Evolutionary conservation across 495 filamentous ascomycete species (phyloP).

Genomic region (Trichoderma erinaceum): DNA sequence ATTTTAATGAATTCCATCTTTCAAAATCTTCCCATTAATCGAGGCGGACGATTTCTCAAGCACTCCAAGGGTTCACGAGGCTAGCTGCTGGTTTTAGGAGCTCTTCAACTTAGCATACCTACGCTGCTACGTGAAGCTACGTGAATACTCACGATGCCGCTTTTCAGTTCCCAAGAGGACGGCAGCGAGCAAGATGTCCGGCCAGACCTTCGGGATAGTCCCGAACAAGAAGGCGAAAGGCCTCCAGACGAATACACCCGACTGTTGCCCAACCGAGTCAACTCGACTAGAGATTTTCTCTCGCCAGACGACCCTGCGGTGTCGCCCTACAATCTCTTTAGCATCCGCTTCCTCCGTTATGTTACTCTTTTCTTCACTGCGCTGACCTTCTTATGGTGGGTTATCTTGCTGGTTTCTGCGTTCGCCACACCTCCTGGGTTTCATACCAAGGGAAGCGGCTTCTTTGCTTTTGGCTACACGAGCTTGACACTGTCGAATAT

Average conservation of each 20-base stretch:
- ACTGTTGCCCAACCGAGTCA: constrained; percentile 55
- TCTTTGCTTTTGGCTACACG: constrained; percentile 77
- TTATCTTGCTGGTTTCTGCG: constrained; percentile 71
- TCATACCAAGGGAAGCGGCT: constrained; percentile 80
- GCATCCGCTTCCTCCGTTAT: constrained; percentile 69
- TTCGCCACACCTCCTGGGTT: constrained; percentile 86
- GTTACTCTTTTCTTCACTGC: constrained; percentile 64
- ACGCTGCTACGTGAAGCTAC: not conserved
- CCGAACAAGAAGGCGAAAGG: constrained; percentile 25
- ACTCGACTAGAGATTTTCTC: constrained; percentile 55
- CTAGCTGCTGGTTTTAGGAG: not conserved
- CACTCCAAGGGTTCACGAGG: not conserved
- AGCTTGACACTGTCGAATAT: constrained; percentile 68
- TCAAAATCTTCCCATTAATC: not conserved
- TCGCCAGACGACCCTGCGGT: constrained; percentile 96
- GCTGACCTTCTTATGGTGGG: constrained; percentile 85
- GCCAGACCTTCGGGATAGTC: constrained; percentile 15
- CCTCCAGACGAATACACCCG: constrained; percentile 65
- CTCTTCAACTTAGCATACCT: no score
- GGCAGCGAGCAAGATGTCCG: constrained; percentile 30
- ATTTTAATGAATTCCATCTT: not conserved
- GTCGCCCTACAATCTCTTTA: constrained; percentile 92
- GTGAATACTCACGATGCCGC: constrained; percentile 15
- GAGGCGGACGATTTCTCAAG: not conserved
- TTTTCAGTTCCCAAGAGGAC: constrained; percentile 44